phyloP scores from a whole-genome alignment of 371 early-diverging fungal genomes.

The Mortierella sp. region DNA sequence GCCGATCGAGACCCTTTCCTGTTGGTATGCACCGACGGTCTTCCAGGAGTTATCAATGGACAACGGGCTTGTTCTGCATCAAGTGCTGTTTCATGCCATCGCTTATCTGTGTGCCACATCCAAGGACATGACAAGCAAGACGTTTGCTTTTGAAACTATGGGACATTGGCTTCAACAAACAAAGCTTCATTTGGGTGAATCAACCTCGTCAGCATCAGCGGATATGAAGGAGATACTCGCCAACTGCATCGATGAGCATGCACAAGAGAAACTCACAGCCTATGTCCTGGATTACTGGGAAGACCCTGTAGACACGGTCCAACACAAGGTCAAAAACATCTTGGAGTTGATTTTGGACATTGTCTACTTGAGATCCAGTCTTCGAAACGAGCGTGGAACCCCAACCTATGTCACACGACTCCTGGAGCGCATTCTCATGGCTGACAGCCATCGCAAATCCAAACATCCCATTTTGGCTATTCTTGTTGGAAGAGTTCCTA shows the following conservation, averaged over 20 bases:
- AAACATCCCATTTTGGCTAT: conserved; percentile 79
- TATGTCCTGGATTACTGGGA: conserved; percentile 86
- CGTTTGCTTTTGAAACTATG: conserved; percentile 80
- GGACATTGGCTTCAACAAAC: conserved; percentile 75
- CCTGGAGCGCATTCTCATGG: conserved; percentile 59
- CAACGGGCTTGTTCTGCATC: conserved; percentile 45
- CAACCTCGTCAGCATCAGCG: conserved; percentile 24
- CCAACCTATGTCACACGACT: conserved; percentile 55
- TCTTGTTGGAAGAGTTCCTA: conserved; percentile 68
- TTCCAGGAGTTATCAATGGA: conserved; percentile 27
- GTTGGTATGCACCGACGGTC: conserved; percentile 53
- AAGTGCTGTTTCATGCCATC: conserved; percentile 60
- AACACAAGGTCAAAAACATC: conserved; percentile 72
- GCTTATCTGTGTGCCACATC: conserved; percentile 60
- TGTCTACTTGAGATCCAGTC: conserved; percentile 55
- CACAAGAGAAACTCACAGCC: conserved; percentile 65
- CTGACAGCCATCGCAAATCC: conserved; percentile 73
- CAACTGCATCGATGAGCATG: conserved; percentile 52
- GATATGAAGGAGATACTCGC: conserved; percentile 39
- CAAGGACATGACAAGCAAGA: conserved; percentile 73
- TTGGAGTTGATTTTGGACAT: conserved; percentile 72
- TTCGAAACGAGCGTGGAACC: conserved; percentile 51
- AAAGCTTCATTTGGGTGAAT: conserved; percentile 53
- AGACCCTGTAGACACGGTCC: conserved; percentile 83
- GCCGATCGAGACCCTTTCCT: conserved; percentile 33